Evolutionary conservation across 2,329 filamentous ascomycete genomes (phyloP), one percentile per base, ranked within the genome.

Genomic region (Aureobasidium vineae): DNA sequence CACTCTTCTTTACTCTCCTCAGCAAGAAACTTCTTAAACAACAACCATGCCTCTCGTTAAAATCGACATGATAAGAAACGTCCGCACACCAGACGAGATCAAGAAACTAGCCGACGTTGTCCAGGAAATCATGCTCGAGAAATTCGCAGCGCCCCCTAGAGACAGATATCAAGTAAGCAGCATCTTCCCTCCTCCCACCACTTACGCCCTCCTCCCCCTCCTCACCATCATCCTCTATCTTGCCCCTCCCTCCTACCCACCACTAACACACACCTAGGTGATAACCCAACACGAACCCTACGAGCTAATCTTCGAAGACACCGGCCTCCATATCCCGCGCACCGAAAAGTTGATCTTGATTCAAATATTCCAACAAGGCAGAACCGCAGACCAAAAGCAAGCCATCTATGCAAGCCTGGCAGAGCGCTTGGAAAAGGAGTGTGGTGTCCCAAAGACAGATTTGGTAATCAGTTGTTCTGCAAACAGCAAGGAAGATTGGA

Each of bases 231-330:
- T 31, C 31, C 31, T 31, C 5, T 31, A n/a, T n/a, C n/a, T n/a
- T n/a, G n/a, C n/a, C n/a, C 31, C 31, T 6, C 8, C 31, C 5
- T 36, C 10, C 21, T 11, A 31, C 16, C 3, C 21, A 61, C 36
- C 28, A 31, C 54, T 23, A 54, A 43, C 40, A 45, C 40, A 36
- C 21, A 16, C 23, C 21, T 52, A 73, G 70, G 73, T 75, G 59
- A 73, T 75, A 53, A 75, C 73, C 11, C 74, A 75, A 56, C 73
- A 75, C 66, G 73, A 75, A 47, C 70, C 70, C 23, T 73, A 70
- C 57, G 73, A 75, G 57, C 59, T 75, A 38, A 75, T 76, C 38
- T 75, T 71, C 67, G 73, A 75, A 66, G 74, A 76, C 67, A 74
- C 73, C 1, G 69, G 70, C n/a, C 69, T 75, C n/a, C 70, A 69